A percentile compares a stretch with the other conserved stretches of the same genome.
phyloP scores from a whole-genome alignment of 257 asterid species.

The Jacaranda copaia region DNA sequence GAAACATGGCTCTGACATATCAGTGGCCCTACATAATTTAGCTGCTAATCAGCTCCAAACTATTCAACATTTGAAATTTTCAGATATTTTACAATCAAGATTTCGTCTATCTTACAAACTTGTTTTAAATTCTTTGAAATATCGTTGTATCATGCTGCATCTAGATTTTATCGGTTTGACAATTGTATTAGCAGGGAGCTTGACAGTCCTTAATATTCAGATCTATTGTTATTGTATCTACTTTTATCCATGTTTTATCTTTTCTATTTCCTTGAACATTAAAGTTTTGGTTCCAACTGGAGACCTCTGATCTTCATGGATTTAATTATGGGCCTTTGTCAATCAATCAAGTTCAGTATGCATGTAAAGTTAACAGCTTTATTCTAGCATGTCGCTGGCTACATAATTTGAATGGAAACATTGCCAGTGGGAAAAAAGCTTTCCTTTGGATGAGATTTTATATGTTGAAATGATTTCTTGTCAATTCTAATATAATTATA shows the following conservation, averaged over 20 bases:
- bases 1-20: no score
- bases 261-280: conserved; percentile 3
- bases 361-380: background rate
- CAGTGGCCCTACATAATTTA: no score
- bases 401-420: background rate
- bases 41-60: background rate
- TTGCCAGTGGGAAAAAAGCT: background rate
- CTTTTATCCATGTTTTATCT: background rate
- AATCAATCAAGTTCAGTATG: background rate
- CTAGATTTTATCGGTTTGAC: background rate
- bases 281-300: background rate
- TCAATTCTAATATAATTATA: background rate
- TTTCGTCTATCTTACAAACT: background rate
- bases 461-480: background rate
- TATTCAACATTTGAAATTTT: no score
- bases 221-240: background rate
- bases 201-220: background rate
- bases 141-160: background rate
- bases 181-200: background rate
- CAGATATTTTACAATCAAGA: background rate
- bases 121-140: background rate
- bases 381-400: background rate
- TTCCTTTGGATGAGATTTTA: background rate
- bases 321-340: background rate
- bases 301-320: background rate